Percentiles rank a stretch among this genome's conserved stretches.
Evolutionary conservation across 2,329 filamentous ascomycete genomes (phyloP).

Genomic region (Paracorniculantispora psalliotae): DNA sequence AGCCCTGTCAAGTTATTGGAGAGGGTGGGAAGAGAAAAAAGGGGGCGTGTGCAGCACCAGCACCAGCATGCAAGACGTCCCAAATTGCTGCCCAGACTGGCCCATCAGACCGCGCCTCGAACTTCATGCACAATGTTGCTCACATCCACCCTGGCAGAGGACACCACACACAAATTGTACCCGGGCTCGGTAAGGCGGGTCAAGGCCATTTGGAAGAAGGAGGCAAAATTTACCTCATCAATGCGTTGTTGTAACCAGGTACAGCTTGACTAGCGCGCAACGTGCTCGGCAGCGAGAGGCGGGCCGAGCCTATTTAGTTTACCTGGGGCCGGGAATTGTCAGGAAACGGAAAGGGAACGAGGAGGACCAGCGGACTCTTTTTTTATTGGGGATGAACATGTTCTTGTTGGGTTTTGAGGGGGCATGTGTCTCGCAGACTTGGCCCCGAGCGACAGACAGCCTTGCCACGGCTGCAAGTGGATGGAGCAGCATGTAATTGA

Average conservation of each 20-base stretch:
- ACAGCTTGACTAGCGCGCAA: no score
- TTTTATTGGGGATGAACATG: not conserved
- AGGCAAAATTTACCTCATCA: no score
- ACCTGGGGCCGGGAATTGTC: conserved; percentile 8
- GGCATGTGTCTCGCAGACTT: no score
- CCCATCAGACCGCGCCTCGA: not conserved
- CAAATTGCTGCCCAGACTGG: not conserved
- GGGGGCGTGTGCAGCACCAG: not conserved
- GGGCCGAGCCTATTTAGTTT: conserved; percentile 6
- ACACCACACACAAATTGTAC: not conserved
- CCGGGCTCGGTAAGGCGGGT: not conserved
- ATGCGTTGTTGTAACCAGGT: no score
- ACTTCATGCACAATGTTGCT: not conserved
- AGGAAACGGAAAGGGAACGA: not conserved
- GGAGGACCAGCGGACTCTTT: no score
- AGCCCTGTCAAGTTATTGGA: no score
- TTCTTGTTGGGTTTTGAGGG: not conserved
- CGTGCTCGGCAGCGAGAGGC: no score
- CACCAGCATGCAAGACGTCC: not conserved
- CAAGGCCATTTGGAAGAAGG: not conserved
- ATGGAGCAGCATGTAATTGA: no score
- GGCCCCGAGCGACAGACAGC: no score
- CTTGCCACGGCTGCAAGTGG: no score
- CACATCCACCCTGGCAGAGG: no score
- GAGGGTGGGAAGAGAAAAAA: not conserved